Evolutionary conservation across 305 asterid species (phyloP).

Genomic region (Lippia alba): DNA sequence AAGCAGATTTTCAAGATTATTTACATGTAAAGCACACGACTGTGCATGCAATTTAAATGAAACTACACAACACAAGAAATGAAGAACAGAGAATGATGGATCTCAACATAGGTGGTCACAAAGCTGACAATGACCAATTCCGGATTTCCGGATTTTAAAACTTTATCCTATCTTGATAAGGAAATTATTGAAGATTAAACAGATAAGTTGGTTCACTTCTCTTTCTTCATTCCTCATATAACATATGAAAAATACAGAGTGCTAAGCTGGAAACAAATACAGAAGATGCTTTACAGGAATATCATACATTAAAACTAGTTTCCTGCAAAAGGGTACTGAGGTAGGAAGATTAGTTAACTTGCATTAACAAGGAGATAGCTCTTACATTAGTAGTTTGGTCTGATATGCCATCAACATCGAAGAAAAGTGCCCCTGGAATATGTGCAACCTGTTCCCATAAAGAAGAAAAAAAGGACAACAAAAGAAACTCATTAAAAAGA

Average conservation of each 20-base stretch:
- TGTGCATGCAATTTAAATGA: conserved; percentile 21
- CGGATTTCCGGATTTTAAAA: too few species aligned
- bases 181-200: conserved; percentile 2
- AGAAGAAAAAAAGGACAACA: not conserved
- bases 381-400: conserved; percentile 83
- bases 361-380: conserved; percentile 30
- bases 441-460: conserved; percentile 77
- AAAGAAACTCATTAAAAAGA: not conserved
- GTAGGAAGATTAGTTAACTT: conserved; percentile 19
- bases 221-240: conserved; percentile 5
- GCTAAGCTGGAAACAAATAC: conserved; percentile 3
- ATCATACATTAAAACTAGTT: not conserved
- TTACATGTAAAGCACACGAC: conserved; percentile 15
- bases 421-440: conserved; percentile 98
- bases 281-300: conserved; percentile 12
- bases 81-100: too few species aligned
- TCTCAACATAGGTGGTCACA: too few species aligned
- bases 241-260: not conserved
- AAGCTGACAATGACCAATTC: too few species aligned
- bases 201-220: conserved; percentile 6
- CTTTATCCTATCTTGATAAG: conserved; percentile 3
- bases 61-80: not conserved
- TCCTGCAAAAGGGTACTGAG: conserved; percentile 3
- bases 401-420: conserved; percentile 86
- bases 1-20: conserved; percentile 4